Percentiles rank a stretch among this genome's conserved stretches.
phyloP scores from a whole-genome alignment of 2,329 filamentous ascomycete genomes.

The Gliomastix tumulicola region DNA sequence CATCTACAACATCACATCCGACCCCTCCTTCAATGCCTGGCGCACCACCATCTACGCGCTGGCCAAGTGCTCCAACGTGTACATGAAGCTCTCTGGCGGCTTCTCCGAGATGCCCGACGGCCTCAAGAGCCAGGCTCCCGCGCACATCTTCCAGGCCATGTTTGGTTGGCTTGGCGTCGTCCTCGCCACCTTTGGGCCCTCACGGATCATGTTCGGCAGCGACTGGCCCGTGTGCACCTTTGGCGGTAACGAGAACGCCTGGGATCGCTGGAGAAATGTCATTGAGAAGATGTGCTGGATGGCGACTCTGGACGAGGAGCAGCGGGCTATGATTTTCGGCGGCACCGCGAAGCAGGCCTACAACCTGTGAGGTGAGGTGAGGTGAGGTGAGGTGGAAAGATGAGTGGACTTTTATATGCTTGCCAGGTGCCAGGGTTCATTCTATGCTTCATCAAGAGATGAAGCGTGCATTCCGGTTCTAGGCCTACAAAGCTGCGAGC shows the following conservation, averaged over 20 bases:
- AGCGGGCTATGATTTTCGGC: conserved; percentile 63
- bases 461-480: too few relatives aligned
- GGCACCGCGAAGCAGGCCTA: conserved; percentile 70
- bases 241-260: conserved; percentile 43
- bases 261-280: conserved; percentile 68
- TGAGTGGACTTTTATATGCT: too few relatives aligned
- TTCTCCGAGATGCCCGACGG: conserved; percentile 70
- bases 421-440: too few relatives aligned
- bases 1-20: conserved; percentile 47
- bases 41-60: conserved; percentile 61
- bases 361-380: too few relatives aligned
- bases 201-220: conserved; percentile 79
- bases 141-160: conserved; percentile 55
- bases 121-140: conserved; percentile 38
- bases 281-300: conserved; percentile 62
- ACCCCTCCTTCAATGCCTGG: conserved; percentile 62
- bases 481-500: too few relatives aligned
- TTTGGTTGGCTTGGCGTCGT: conserved; percentile 67
- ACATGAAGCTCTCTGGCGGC: conserved; percentile 85
- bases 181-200: conserved; percentile 63
- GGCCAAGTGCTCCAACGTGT: conserved; percentile 57
- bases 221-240: conserved; percentile 92
- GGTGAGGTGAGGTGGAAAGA: too few relatives aligned
- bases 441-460: too few relatives aligned
- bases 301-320: conserved; percentile 51